phyloP scores from a whole-genome alignment of 805 yeast species.

The Saccharomycopsis olivae region DNA sequence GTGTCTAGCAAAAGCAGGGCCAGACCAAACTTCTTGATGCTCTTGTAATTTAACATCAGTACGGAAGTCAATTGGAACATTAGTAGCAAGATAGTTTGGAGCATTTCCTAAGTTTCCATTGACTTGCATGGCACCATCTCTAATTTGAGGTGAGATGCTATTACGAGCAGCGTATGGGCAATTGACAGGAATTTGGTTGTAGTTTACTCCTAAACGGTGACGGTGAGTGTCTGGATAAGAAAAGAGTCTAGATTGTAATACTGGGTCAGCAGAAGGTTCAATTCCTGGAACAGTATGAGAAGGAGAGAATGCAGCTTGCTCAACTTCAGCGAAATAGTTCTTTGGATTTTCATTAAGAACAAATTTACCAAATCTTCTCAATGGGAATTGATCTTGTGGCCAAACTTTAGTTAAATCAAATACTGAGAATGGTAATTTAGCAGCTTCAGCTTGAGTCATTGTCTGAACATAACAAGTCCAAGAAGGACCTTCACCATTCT shows the following conservation, averaged over 20 bases:
- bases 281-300: slow-evolving; percentile 77
- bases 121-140: slow-evolving; percentile 73
- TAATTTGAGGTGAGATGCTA: slow-evolving; percentile 56
- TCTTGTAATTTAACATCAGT: slow-evolving; percentile 35
- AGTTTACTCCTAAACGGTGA: slow-evolving; percentile 66
- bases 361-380: slow-evolving; percentile 76
- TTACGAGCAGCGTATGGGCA: slow-evolving; percentile 52
- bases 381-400: slow-evolving; percentile 82
- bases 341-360: slow-evolving; percentile 73
- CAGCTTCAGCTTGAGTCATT: slow-evolving; percentile 77
- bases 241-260: slow-evolving; percentile 69
- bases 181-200: slow-evolving; percentile 80
- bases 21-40: slow-evolving; percentile 73
- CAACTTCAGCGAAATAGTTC: slow-evolving; percentile 81
- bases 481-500: slow-evolving; percentile 65
- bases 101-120: slow-evolving; percentile 64
- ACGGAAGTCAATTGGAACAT: slow-evolving; percentile 37
- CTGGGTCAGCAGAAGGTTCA: slow-evolving; percentile 79
- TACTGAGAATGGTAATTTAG: slow-evolving; percentile 66
- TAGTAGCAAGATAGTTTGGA: slow-evolving; percentile 62
- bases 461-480: slow-evolving; percentile 83
- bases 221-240: slow-evolving; percentile 83
- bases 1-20: slow-evolving; percentile 77
- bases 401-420: slow-evolving; percentile 88
- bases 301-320: slow-evolving; percentile 80